Percentiles rank a stretch among this genome's conserved stretches.
Conservation (phyloP, 371 early-diverging fungal genomes). For the Capillidium heterosporum region DNA sequence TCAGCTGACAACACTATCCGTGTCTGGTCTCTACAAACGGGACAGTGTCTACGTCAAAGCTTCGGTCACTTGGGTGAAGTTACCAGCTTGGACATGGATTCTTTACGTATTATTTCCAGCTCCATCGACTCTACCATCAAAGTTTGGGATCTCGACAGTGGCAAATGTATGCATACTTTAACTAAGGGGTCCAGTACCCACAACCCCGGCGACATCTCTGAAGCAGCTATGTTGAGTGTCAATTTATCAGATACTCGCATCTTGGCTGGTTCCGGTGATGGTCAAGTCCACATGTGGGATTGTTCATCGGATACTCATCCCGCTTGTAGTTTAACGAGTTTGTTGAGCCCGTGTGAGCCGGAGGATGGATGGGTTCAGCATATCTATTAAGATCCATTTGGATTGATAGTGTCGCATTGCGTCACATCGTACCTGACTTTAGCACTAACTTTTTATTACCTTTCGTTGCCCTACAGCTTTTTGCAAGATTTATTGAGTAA, state of each 20-base stretch:
- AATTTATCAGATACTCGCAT: conserved; percentile 74
- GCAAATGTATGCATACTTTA: conserved; percentile 55
- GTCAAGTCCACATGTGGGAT: conserved; percentile 64
- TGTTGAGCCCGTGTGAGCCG: not conserved
- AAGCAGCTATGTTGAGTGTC: conserved; percentile 25
- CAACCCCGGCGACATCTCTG: conserved; percentile 1
- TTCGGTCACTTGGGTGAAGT: conserved; percentile 89
- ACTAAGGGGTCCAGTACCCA: conserved; percentile 48
- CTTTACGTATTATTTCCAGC: conserved; percentile 77
- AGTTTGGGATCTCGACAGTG: conserved; percentile 87
- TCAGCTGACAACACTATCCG: conserved; percentile 81
- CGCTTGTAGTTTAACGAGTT: not conserved
- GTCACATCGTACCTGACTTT: no score
- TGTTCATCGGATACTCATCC: conserved; percentile 13
- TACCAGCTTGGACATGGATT: conserved; percentile 72
- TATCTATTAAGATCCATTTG: conserved; percentile 3
- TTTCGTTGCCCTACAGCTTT: no score
- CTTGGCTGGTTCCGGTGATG: conserved; percentile 69
- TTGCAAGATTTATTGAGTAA: no score
- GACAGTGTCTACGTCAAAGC: conserved; percentile 59
- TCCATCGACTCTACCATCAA: conserved; percentile 78
- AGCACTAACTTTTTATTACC: no score
- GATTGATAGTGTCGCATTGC: no score
- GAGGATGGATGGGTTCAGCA: conserved; percentile 3
- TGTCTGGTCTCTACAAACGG: conserved; percentile 62